Base-by-base conservation (phyloP, 2,329 filamentous ascomycete species). In the Hymenoscyphus fructigenus region DNA sequence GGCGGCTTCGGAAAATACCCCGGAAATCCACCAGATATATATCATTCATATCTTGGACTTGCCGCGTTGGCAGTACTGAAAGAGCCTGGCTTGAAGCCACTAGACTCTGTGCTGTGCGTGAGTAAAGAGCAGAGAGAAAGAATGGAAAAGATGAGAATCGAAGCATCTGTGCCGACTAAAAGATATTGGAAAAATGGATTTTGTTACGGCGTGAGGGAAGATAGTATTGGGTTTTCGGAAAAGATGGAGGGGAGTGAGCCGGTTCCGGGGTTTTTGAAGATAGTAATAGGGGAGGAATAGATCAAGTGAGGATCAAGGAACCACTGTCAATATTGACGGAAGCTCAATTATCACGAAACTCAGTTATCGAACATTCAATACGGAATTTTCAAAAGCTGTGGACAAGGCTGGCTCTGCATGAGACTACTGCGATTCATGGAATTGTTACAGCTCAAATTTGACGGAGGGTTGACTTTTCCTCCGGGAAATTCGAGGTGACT, bases 31-130 rank as follows among this genome's bases (percentile, higher is more conserved):
- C 91, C 91, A 14, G 91, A 92, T 78, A 82, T 98, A 29, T 92
- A 96, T 70, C 95, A 99, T 75, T 91, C 91, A 0, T 97, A 93
- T 75, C 84, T 98, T 34, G 95, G 93, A 0, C 84, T 98, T 38
- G 91, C 92, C 1, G 89, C 91, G 0, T 80, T 99, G 47, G 87
- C 89, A 0, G 84, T 91, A 17, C 85, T 93, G 76, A 86, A 87
- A 7, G 91, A 96, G 69, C 76, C 83, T 0, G 85, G 85, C 0
- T 75, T 98, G 44, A 90, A 89, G 67, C 78, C 80, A 23, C 83
- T 97, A 59, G 92, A 98, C 75, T 84, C 90, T 0, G 85, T 85
- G 0, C 79, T 97, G 60, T 96, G 92, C 73, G 85, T 94, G 47
- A 93, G 90, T 68, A 79, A 83, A 29, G 83, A 87, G 12, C 82